Conservation (phyloP, 352 stramenopile genomes). For the Albugo laibachii region DNA sequence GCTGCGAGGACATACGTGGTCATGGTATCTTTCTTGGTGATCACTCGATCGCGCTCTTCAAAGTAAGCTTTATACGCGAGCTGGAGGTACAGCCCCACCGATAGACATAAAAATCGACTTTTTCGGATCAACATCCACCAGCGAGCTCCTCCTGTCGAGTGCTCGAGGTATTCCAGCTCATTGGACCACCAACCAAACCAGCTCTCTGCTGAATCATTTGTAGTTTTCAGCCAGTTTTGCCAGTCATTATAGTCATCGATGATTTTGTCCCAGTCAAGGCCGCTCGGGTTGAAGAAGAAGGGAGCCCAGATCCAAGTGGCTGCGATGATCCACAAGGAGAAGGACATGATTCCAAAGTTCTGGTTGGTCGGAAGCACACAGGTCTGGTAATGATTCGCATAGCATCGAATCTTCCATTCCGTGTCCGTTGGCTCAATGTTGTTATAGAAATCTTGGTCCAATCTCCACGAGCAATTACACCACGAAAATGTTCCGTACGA, state of each 20-base stretch:
- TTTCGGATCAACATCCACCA: slow-evolving; percentile 61
- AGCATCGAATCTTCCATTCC: slow-evolving; percentile 62
- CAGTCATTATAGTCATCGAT: slow-evolving; percentile 87
- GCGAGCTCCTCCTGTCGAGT: slow-evolving; percentile 37
- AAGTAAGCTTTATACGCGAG: slow-evolving; percentile 24
- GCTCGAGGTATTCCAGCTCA: slow-evolving; percentile 65
- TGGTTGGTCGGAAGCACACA: slow-evolving; percentile 88
- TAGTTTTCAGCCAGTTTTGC: slow-evolving; percentile 85
- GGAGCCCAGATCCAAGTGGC: slow-evolving; percentile 72
- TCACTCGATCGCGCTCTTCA: slow-evolving; percentile 2
- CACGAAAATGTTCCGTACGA: slow-evolving; percentile 89
- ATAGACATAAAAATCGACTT: slow-evolving; percentile 50
- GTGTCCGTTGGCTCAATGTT: slow-evolving; percentile 44
- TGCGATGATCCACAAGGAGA: slow-evolving; percentile 91
- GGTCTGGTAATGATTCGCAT: slow-evolving; percentile 65
- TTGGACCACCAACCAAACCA: slow-evolving; percentile 79
- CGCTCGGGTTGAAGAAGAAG: slow-evolving; percentile 93
- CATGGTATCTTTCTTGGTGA: slow-evolving; percentile 6
- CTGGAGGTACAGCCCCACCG: slow-evolving; percentile 60
- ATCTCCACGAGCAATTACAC: slow-evolving; percentile 73
- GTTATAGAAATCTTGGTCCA: slow-evolving; percentile 54
- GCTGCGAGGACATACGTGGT: slow-evolving; percentile 7
- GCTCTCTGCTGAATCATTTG: slow-evolving; percentile 69
- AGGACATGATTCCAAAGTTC: slow-evolving; percentile 96
- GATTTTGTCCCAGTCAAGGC: slow-evolving; percentile 94